Evolutionary conservation across 768 basidiomycete species (phyloP), one percentile per base, ranked within the genome.

Genomic region (Russula vinacea): DNA sequence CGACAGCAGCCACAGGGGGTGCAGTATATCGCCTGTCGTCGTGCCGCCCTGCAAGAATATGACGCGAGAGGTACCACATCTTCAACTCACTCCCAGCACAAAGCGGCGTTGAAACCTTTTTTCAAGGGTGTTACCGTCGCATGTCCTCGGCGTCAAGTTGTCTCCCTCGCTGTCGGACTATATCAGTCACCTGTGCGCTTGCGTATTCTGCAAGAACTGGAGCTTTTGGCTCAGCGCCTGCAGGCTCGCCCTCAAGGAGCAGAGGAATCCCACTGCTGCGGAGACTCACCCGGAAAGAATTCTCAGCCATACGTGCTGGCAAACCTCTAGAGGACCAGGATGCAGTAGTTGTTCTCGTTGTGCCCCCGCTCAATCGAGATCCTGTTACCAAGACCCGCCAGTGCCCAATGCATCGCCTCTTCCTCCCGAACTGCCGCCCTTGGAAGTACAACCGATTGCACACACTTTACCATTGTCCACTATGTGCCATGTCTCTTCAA

Each of bases 131-230:
- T 0, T 35, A 59, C 75, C 17, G 68, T 74, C 63, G 63, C 45
- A 22, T 64, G 29, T 24, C 35, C 1, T 68, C 70, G 44, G 74
- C 76, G 32, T 78, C 11, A 32, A 66, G 1, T 59, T 80, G 3
- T 81, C 81, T 64, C 72, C 81, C 16, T 75, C 80, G 39, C 73
- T 89, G 19, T 72, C 74, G 10, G 75, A 80, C 29, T 86, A 92
- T 50, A 80, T 90, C 40, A 77, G 77, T 2, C 86, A 91, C 69
- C 77, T 86, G 26, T 93, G 11, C 89, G 90, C 51, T 73, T 88
- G 16, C 84, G 91, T 19, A 81, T 91, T 14, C 75, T 93, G 2
- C 90, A 92, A 72, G 92, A 93, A 69, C 74, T 93, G 7, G 80
- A 86, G 44, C 72, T 91, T 6, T 73, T 92, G 47, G 77, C 75